A percentile compares a stretch with the other conserved stretches of the same genome.
phyloP scores from a whole-genome alignment of 148 eudicot species.

The Arctostaphylos glauca region DNA sequence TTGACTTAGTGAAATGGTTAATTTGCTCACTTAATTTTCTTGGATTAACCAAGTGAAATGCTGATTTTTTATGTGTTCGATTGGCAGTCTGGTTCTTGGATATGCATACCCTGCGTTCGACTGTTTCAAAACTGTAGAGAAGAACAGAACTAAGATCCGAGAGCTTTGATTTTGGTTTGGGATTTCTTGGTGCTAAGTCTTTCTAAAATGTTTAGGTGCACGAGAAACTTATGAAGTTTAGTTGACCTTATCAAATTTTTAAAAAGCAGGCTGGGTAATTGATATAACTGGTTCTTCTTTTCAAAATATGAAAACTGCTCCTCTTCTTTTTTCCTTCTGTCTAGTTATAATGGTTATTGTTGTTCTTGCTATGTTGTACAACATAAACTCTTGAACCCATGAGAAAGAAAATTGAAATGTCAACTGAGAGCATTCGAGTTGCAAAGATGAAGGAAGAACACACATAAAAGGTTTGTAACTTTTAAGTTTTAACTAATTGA shows the following conservation, averaged over 20 bases:
- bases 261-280: conserved; percentile 68
- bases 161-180: conserved; percentile 68
- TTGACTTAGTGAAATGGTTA: too few relatives aligned
- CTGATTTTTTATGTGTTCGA: neutral
- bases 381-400: conserved; percentile 78
- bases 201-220: too few relatives aligned
- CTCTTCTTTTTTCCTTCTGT: neutral
- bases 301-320: neutral
- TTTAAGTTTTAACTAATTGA: neutral
- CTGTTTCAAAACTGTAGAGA: conserved; percentile 83
- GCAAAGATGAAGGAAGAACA: conserved; percentile 88
- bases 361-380: conserved; percentile 4
- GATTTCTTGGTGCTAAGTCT: neutral
- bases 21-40: too few relatives aligned
- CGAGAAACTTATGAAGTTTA: too few relatives aligned
- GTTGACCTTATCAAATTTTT: neutral
- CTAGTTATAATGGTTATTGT: conserved; percentile 8
- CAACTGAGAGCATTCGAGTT: conserved; percentile 70
- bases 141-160: conserved; percentile 58
- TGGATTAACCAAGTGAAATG: neutral
- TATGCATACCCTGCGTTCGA: conserved; percentile 93
- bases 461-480: conserved; percentile 55
- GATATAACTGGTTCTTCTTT: neutral
- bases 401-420: conserved; percentile 91
- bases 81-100: conserved; percentile 67